Evolutionary conservation across 78 protist genomes (phyloP).

Genomic region (Thecamonas trahens): DNA sequence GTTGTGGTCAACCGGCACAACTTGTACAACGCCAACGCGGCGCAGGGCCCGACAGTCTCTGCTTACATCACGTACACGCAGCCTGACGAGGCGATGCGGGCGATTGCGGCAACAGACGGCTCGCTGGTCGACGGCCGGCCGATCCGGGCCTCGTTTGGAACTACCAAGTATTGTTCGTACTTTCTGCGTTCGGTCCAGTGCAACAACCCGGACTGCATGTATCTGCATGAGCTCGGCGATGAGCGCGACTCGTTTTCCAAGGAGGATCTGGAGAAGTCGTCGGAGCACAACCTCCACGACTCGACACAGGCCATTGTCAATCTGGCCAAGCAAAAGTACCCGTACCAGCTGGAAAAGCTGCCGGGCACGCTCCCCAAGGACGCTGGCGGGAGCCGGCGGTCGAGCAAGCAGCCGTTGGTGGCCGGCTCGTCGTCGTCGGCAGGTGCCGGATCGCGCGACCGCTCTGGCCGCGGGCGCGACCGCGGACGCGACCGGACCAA

Average conservation of each 20-base stretch:
- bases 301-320: no score
- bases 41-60: constrained; percentile 54
- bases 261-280: constrained; percentile 77
- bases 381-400: no score
- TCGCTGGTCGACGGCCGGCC: constrained; percentile 54
- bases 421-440: no score
- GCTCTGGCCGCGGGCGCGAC: no score
- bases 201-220: constrained; percentile 90
- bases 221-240: constrained; percentile 82
- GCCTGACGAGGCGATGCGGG: constrained; percentile 62
- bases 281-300: no score
- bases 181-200: constrained; percentile 71
- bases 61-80: constrained; percentile 72
- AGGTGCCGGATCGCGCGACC: no score
- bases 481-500: no score
- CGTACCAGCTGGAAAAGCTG: no score
- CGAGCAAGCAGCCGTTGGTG: no score
- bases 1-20: constrained; percentile 67
- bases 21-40: constrained; percentile 17
- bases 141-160: constrained; percentile 80
- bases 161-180: constrained; percentile 89
- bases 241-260: constrained; percentile 71
- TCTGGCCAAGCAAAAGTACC: no score
- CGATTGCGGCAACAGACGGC: constrained; percentile 59
- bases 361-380: no score